Evolutionary conservation across 345 rosid species (phyloP), one percentile per base, ranked within the genome.

Genomic region (Salix suchowensis): DNA sequence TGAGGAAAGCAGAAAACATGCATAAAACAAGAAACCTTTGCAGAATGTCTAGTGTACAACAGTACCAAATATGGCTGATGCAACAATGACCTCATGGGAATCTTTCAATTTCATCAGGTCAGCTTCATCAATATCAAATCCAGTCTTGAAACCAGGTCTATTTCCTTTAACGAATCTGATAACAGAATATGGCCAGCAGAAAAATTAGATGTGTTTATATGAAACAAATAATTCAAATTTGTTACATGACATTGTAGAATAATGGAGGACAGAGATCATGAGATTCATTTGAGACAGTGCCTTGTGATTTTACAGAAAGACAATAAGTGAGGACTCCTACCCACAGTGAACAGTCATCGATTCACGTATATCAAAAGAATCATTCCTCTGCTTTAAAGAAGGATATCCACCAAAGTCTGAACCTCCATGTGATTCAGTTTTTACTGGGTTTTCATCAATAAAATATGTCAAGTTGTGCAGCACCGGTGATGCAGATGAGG

Each of bases 381-480:
- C 88, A 44, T 65, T 86, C 77, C 97, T 87, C 42, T 90, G 91
- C 50, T 79, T 81, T 62, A 94, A 82, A 82, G 97, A 86, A 79
- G 97, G 97, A 81, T 90, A 94, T 40, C 98, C 98, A 78, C 97
- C 92, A 80, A 92, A 94, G 9, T 87, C 90, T 65, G 97, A 94
- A 77, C 95, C 97, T 79, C 92, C 97, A 73, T 87, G 87, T 46
- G 84, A 82, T 84, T 87, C 92, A 76, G 15, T 75, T 80, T 86
- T 89, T 32, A 83, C 78, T 54, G 92, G 95, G 81, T 73, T 83
- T 83, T 87, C 87, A 10, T 90, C 88, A 44, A 74, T 82, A 77
- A 88, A 50, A 77, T 89, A 92, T n/a, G 90, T 85, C 88, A 94
- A 82, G 76, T 88, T 77, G 34, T 30, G 85, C 46, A 92, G 86